Evolutionary conservation across 371 early-diverging fungal species (phyloP), one percentile per base, ranked within the genome.

Genomic region (Lichtheimia ramosa): DNA sequence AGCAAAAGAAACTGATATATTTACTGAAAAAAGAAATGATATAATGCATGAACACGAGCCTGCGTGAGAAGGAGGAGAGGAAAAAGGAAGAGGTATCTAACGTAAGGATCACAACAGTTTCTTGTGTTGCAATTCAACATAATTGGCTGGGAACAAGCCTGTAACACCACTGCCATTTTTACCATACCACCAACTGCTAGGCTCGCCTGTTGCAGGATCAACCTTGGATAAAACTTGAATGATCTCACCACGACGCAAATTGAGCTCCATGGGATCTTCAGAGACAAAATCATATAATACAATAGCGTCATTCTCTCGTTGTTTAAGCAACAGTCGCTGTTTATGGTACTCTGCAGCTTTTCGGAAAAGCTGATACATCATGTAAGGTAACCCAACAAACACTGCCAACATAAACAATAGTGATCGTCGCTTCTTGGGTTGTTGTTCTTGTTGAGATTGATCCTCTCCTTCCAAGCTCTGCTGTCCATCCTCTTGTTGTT

Each of bases 161-260:
- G 91, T 85, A 34, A 79, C 80, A 0, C 98, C 97, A 42, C 83
- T 82, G 58, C 92, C 85, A 18, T 90, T 74, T 24, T 91, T 72
- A 12, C 97, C 97, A 52, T 90, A 74, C 98, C 98, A 98, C 98
- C 98, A 98, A 66, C 79, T 75, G 56, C 87, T 83, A 27, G 87
- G 83, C 16, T 86, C 81, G 14, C 90, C 92, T 6, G 76, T 66
- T 58, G 80, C 83, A 20, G 90, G 86, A 61, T 94, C 94, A 15
- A 76, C 81, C 63, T 88, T 89, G 55, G 82, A 86, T 62, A 88
- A 65, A 67, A 97, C 84, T 2, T 95, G 94, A 48, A 98, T 83
- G 41, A 94, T 80, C 41, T 96, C 96, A 23, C 96, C 96, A 56
- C 86, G 86, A 61, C 82, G 83, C 58, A 98, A 82, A 27, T 77